Base-by-base conservation (phyloP, 1,284 basidiomycete species). In the Ceraceosorus guamensis region DNA sequence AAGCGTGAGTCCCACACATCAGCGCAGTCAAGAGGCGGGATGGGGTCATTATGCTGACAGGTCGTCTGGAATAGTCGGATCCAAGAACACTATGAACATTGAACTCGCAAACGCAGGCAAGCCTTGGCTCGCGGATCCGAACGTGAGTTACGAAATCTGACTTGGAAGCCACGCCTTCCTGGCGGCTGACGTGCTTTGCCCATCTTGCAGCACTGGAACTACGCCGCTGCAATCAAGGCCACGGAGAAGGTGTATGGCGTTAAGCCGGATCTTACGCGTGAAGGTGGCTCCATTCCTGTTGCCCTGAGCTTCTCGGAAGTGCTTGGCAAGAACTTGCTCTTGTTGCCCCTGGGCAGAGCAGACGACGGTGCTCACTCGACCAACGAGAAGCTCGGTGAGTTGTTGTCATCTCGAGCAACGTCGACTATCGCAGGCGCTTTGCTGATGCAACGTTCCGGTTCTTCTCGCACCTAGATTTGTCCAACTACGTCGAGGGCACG, bases 141-240 rank as follows among this genome's bases (percentile, higher is more conserved):
- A 75, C 61, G n/a, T n/a, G n/a, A n/a, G n/a, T n/a, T n/a, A n/a
- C n/a, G n/a, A n/a, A n/a, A n/a, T n/a, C n/a, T n/a, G n/a, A n/a
- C n/a, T n/a, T n/a, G n/a, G n/a, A n/a, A n/a, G n/a, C n/a, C 39
- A 45, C 30, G n/a, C 48, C 35, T 14, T 39, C 68, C 78, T 83
- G 60, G 50, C 85, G 85, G 61, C n/a, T n/a, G n/a, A n/a, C n/a
- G n/a, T n/a, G n/a, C n/a, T n/a, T n/a, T n/a, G n/a, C n/a, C n/a
- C n/a, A n/a, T n/a, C n/a, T n/a, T n/a, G n/a, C n/a, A n/a, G n/a
- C 92, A 98, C 80, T 96, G 90, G 89, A 96, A 91, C 78, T 98
- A 87, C 79, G 84, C 87, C 70, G 93, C 95, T 2, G 93, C 91
- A 1, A 86, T 84, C 75, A 84, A 82, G 65, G 93, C 91, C 30